A percentile compares a stretch with the other conserved stretches of the same genome.
Conservation (phyloP, 2,329 filamentous ascomycete species). For the Ophiostoma sp. region DNA sequence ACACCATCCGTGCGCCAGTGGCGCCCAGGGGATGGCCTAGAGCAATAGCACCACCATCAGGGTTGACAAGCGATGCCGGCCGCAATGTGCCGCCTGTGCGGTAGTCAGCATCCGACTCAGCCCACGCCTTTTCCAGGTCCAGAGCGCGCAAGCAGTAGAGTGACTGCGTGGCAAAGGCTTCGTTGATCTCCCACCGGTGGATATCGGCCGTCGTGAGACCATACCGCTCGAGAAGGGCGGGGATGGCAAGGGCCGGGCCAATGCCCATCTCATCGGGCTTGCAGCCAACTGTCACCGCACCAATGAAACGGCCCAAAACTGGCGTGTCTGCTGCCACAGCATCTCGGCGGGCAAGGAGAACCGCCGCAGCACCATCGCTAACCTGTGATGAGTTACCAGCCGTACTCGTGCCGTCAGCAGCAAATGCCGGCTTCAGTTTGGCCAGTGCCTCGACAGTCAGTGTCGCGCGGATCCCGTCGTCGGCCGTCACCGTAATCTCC, state of each 20-base stretch:
- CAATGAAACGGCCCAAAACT: conserved; percentile 80
- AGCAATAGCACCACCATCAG: conserved; percentile 90
- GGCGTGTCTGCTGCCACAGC: conserved; percentile 72
- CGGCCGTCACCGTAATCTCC: conserved; percentile 62
- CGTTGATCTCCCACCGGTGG: conserved; percentile 88
- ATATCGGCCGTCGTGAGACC: conserved; percentile 66
- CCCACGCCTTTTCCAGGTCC: conserved; percentile 57
- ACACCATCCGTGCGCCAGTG: conserved; percentile 76
- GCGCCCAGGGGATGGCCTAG: conserved; percentile 86
- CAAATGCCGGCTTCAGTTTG: conserved; percentile 82
- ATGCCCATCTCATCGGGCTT: conserved; percentile 91
- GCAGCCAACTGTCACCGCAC: conserved; percentile 69
- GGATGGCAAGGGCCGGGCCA: conserved; percentile 80
- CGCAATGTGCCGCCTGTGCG: background rate
- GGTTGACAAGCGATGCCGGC: conserved; percentile 66
- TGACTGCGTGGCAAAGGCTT: conserved; percentile 65
- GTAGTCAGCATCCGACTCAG: conserved; percentile 36
- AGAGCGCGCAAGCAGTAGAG: conserved; percentile 67
- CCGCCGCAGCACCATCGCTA: conserved; percentile 79
- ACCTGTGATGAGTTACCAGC: conserved; percentile 81
- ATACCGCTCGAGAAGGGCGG: conserved; percentile 66
- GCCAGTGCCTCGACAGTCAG: conserved; percentile 65
- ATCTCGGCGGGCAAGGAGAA: conserved; percentile 77
- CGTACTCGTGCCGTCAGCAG: conserved; percentile 66
- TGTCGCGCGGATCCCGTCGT: conserved; percentile 74